Percentiles rank a stretch among this genome's conserved stretches.
Conservation (phyloP, 2,329 filamentous ascomycete genomes). For the Fusarium sp. region DNA sequence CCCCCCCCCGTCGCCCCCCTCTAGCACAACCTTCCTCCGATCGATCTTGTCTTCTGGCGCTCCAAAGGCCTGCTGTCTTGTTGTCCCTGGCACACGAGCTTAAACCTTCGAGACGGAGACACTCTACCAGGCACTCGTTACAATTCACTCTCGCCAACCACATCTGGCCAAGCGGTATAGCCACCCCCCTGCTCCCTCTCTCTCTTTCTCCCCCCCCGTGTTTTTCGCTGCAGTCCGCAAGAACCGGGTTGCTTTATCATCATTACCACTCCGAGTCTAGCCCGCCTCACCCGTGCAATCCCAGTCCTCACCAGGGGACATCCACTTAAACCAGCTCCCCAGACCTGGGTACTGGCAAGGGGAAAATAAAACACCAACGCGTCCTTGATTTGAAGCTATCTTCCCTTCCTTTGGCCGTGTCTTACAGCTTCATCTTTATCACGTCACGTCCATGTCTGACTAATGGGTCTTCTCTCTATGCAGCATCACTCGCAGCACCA, state of each 20-base stretch:
- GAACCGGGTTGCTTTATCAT: slow-evolving; percentile 54
- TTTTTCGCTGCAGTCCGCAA: slow-evolving; percentile 46
- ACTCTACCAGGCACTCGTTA: slow-evolving; percentile 29
- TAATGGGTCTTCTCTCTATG: slow-evolving; percentile 71
- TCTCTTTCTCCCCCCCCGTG: slow-evolving; percentile 37
- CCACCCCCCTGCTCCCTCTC: slow-evolving; percentile 42
- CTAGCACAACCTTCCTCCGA: slow-evolving; percentile 46
- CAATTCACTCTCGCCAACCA: slow-evolving; percentile 30
- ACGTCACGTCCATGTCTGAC: slow-evolving; percentile 55
- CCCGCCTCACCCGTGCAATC: slow-evolving; percentile 62
- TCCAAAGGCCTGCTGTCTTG: slow-evolving; percentile 40
- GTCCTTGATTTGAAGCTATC: slow-evolving; percentile 56
- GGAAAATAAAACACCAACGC: slow-evolving; percentile 63
- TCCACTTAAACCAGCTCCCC: slow-evolving; percentile 54
- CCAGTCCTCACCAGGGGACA: slow-evolving; percentile 59
- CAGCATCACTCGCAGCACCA: slow-evolving; percentile 82
- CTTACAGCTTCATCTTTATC: slow-evolving; percentile 48
- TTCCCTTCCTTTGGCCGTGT: slow-evolving; percentile 50
- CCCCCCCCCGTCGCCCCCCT: slow-evolving; percentile 46
- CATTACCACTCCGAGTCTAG: slow-evolving; percentile 57
- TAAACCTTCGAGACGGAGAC: slow-evolving; percentile 31
- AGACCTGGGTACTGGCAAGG: slow-evolving; percentile 60
- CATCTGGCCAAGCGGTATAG: slow-evolving; percentile 47
- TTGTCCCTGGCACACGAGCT: slow-evolving; percentile 38
- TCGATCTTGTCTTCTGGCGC: slow-evolving; percentile 46